Percentiles rank a stretch among this genome's conserved stretches.
Conservation (phyloP, 192 early-diverging fungal species). For the Cladochytrium replicatum region DNA sequence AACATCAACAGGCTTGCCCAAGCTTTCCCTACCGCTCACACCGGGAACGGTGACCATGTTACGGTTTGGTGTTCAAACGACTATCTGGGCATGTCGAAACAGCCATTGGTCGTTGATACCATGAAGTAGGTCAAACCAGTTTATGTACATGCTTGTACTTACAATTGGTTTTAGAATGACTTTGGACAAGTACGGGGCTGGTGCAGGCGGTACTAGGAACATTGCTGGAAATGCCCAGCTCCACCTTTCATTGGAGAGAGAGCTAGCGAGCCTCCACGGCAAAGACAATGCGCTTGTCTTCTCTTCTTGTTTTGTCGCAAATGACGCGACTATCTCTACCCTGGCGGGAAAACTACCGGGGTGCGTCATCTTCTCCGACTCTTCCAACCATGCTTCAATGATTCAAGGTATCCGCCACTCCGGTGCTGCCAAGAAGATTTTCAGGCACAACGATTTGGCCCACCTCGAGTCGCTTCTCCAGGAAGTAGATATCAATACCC, state of each 20-base stretch:
- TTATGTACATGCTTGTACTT: constrained; percentile 1
- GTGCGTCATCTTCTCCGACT: constrained; percentile 91
- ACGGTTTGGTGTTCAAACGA: constrained; percentile 99
- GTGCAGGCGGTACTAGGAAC: constrained; percentile 97
- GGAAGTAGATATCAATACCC: constrained; percentile 66
- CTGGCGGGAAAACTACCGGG: constrained; percentile 77
- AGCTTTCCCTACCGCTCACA: constrained; percentile 89
- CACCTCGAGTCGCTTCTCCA: constrained; percentile 81
- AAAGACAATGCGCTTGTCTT: constrained; percentile 88
- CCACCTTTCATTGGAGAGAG: constrained; percentile 82
- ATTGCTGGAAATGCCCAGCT: constrained; percentile 97
- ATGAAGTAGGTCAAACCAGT: constrained; percentile 75
- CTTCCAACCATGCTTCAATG: constrained; percentile 97
- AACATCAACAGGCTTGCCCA: constrained; percentile 97
- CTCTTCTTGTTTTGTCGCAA: constrained; percentile 96
- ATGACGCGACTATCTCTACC: constrained; percentile 90
- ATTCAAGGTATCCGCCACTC: constrained; percentile 96
- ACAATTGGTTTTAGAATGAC: constrained; percentile 41
- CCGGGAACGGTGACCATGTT: constrained; percentile 74
- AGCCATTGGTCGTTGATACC: constrained; percentile 67
- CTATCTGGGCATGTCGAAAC: constrained; percentile 93
- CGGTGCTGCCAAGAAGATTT: constrained; percentile 74
- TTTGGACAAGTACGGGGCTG: constrained; percentile 92
- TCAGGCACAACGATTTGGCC: constrained; percentile 84
- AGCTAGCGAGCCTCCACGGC: constrained; percentile 86